These are phyloP conservation scores for Nicotiana noctiflora DNA, from an alignment of 257 asterid genomes.

Conservation along the genomic window DNA sequence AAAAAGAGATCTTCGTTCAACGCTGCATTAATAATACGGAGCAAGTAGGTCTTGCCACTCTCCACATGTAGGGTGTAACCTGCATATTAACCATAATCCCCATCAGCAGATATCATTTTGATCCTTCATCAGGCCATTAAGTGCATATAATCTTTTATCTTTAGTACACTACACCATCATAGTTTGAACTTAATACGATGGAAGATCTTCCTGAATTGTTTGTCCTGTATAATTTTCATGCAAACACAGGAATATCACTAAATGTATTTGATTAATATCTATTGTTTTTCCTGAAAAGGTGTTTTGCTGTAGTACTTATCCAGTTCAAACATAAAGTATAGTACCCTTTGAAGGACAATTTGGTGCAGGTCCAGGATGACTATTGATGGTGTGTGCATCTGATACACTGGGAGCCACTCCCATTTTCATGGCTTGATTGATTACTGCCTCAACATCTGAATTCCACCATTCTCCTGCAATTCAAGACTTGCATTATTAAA, in stretches of 20 bases:
- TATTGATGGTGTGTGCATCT: slow-evolving; percentile 36
- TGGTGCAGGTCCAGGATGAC: slow-evolving; percentile 56
- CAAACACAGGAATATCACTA: neutral
- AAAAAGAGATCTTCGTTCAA: slow-evolving; percentile 66
- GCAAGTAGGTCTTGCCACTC: slow-evolving; percentile 54
- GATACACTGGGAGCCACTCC: slow-evolving; percentile 32
- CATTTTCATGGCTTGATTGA: slow-evolving; percentile 24
- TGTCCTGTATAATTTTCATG: too few species aligned
- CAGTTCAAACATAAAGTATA: neutral
- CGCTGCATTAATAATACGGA: slow-evolving; percentile 59
- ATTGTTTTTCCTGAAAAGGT: neutral
- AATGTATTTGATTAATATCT: neutral
- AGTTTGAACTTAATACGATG: neutral
- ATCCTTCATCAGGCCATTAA: neutral
- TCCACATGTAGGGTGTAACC: slow-evolving; percentile 54
- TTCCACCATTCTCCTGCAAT: slow-evolving; percentile 41
- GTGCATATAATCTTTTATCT: neutral
- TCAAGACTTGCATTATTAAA: neutral
- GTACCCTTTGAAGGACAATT: slow-evolving; percentile 64
- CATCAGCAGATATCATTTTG: neutral
- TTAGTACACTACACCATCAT: neutral
- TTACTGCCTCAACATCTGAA: slow-evolving; percentile 30
- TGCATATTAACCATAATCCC: slow-evolving; percentile 7
- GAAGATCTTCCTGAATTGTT: too few species aligned
- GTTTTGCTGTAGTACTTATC: neutral